These are phyloP conservation scores for Fusarium sp. DNA, from an alignment of 2,329 filamentous ascomycete genomes.

Conservation along the genomic window DNA sequence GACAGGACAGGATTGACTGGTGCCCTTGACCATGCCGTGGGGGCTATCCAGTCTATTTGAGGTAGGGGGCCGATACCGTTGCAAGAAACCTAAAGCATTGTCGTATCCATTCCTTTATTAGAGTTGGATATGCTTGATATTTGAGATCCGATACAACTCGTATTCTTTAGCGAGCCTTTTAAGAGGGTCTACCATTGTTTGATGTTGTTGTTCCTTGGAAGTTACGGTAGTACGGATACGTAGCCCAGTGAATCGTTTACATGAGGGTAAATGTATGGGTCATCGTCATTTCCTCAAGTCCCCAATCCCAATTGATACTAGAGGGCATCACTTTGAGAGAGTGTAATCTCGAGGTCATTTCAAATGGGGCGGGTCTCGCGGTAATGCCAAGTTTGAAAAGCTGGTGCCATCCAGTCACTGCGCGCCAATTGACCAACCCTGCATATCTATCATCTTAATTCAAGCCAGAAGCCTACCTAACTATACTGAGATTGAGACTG, in stretches of 20 bases:
- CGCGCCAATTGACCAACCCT: slow-evolving; percentile 34
- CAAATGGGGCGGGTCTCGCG: slow-evolving; percentile 42
- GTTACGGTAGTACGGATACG: not conserved
- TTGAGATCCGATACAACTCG: slow-evolving; percentile 9
- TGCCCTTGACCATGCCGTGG: slow-evolving; percentile 16
- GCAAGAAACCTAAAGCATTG: slow-evolving; percentile 2
- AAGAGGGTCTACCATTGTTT: not conserved
- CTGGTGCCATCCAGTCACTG: slow-evolving; percentile 37
- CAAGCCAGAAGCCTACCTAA: slow-evolving; percentile 17
- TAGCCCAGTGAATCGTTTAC: slow-evolving; percentile 10
- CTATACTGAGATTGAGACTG: slow-evolving; percentile 23
- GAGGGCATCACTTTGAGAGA: slow-evolving; percentile 24
- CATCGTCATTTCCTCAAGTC: slow-evolving; percentile 36
- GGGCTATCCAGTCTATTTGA: slow-evolving; percentile 7
- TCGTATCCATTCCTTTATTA: slow-evolving; percentile 12
- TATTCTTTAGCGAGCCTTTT: slow-evolving; percentile 10
- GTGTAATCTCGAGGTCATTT: slow-evolving; percentile 47
- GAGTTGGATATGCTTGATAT: slow-evolving; percentile 4
- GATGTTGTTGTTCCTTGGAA: slow-evolving; percentile 14
- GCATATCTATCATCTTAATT: slow-evolving; percentile 41
- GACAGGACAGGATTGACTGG: slow-evolving; percentile 4
- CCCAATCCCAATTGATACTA: slow-evolving; percentile 31
- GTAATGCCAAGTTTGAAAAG: slow-evolving; percentile 24
- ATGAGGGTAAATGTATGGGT: slow-evolving; percentile 24
- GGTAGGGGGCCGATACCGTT: slow-evolving; percentile 12